A percentile compares a stretch with the other conserved stretches of the same genome.
These are phyloP conservation scores for Pinguiococcus pyrenoidosus DNA, from an alignment of 108 stramenopile genomes.

Conservation along the genomic window DNA sequence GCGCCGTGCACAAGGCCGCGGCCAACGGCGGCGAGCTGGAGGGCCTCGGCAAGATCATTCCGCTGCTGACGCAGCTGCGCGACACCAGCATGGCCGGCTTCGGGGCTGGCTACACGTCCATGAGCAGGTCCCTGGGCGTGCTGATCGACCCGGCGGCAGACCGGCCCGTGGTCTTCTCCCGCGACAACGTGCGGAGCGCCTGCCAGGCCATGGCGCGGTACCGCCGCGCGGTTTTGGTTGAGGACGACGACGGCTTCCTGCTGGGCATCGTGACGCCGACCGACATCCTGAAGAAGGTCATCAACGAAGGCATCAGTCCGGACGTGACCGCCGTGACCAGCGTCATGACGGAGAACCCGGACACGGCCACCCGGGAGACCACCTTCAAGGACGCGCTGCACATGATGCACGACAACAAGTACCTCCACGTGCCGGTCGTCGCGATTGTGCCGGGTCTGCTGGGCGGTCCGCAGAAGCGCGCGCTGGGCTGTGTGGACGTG, in stretches of 20 bases:
- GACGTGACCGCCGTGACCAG: slow-evolving; percentile 51
- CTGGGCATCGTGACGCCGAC: slow-evolving; percentile 82
- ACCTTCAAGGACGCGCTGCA: slow-evolving; percentile 65
- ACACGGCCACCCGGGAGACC: slow-evolving; percentile 64
- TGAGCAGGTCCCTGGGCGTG: background rate
- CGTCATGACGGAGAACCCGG: slow-evolving; percentile 83
- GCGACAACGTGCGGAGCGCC: slow-evolving; percentile 51
- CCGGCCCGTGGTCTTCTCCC: slow-evolving; percentile 50
- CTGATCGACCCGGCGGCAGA: background rate
- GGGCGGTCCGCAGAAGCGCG: too few relatives aligned
- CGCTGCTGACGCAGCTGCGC: too few relatives aligned
- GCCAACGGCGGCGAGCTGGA: background rate
- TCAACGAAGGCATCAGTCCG: slow-evolving; percentile 59
- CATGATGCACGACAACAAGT: slow-evolving; percentile 81
- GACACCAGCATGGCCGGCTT: too few relatives aligned
- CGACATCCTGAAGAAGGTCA: slow-evolving; percentile 75
- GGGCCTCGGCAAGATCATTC: background rate
- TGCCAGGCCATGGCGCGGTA: slow-evolving; percentile 60
- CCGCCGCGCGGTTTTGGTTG: slow-evolving; percentile 68
- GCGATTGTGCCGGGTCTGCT: slow-evolving; percentile 56
- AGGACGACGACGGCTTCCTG: slow-evolving; percentile 53
- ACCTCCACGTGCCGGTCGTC: slow-evolving; percentile 75
- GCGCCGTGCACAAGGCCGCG: background rate
- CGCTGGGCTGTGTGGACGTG: slow-evolving; percentile 84
- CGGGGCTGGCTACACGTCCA: too few relatives aligned